These are phyloP conservation scores for Botrytis fabae DNA, from an alignment of 2,329 filamentous ascomycete genomes.

Conservation along the genomic window DNA sequence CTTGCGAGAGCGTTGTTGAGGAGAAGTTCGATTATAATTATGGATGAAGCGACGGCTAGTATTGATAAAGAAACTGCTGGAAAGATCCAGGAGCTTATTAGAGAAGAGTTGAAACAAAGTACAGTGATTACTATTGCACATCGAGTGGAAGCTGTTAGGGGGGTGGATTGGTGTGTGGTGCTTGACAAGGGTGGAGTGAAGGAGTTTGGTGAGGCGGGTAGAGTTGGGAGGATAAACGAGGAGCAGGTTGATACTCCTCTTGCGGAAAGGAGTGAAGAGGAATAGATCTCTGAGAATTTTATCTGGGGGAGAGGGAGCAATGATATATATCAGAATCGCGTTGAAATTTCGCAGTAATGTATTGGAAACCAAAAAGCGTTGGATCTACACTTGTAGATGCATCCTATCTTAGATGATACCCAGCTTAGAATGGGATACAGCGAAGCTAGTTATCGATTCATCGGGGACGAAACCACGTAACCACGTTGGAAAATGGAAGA, in stretches of 20 bases:
- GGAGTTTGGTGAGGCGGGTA: conserved; percentile 28
- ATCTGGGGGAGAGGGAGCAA: background rate
- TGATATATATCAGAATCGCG: background rate
- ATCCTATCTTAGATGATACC: background rate
- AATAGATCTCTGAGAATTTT: background rate
- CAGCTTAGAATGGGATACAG: background rate
- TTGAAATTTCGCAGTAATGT: background rate
- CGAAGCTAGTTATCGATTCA: background rate
- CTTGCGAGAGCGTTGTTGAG: conserved; percentile 62
- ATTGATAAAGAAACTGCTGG: conserved; percentile 62
- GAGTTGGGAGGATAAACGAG: conserved; percentile 14
- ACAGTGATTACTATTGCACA: conserved; percentile 68
- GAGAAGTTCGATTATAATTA: conserved; percentile 60
- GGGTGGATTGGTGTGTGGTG: conserved; percentile 50
- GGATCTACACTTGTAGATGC: background rate
- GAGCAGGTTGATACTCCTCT: background rate
- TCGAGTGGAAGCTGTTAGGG: conserved; percentile 60
- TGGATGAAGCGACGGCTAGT: conserved; percentile 67
- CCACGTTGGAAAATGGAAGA: background rate
- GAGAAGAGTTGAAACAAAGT: conserved; percentile 56
- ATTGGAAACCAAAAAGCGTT: background rate
- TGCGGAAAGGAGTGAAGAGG: background rate
- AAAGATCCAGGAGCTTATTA: conserved; percentile 54
- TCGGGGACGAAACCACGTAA: background rate
- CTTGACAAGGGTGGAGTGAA: conserved; percentile 37